Evolutionary conservation across 1,284 basidiomycete genomes (phyloP), one percentile per base, ranked within the genome.

Genomic region (Cutaneotrichosporon curvatum): DNA sequence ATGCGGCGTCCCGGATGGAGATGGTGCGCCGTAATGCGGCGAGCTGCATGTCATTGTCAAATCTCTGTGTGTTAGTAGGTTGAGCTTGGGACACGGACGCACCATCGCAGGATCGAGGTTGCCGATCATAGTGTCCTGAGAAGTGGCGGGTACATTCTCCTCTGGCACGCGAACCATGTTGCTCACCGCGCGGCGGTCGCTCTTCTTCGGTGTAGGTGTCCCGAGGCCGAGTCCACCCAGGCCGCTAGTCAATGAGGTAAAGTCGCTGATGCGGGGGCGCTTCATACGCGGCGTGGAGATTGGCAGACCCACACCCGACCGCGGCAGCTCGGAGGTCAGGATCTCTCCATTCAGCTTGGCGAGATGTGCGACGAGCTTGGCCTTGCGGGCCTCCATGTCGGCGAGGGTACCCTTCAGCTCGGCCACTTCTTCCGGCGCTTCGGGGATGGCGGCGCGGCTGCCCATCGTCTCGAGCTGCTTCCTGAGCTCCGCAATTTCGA

Each of bases 401-500:
- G 62, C 64, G 1, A 70, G 60, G 7, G 62, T 65, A 3, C 65
- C 63, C 9, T 60, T 63, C 1, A 71, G 61, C 62, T 70, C 38
- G 9, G 32, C 23, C 21, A 38, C 30, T 36, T 39, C 35, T 14
- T 38, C 37, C n/a, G 31, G 12, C 7, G 37, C n/a, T 23, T 20
- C 32, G 15, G 22, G 25, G 2, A 12, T 14, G 12, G 19, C 19
- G 19, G 32, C 22, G 40, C 43, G 3, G 16, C 34, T 40, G 4
- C 36, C 54, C 34, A 69, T 37, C 2, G 47, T 53, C 36, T 63
- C 53, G 11, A 74, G 60, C 37, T 73, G 65, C 5, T 49, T 41
- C 41, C 63, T 66, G 15, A 77, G 62, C 8, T 58, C 58, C 6
- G 65, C 68, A 23, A 77, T 73, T 55, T 76, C 72, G 22, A 64